Conservation (phyloP, 2,329 filamentous ascomycete species). For the Boeremia lycopersici region DNA sequence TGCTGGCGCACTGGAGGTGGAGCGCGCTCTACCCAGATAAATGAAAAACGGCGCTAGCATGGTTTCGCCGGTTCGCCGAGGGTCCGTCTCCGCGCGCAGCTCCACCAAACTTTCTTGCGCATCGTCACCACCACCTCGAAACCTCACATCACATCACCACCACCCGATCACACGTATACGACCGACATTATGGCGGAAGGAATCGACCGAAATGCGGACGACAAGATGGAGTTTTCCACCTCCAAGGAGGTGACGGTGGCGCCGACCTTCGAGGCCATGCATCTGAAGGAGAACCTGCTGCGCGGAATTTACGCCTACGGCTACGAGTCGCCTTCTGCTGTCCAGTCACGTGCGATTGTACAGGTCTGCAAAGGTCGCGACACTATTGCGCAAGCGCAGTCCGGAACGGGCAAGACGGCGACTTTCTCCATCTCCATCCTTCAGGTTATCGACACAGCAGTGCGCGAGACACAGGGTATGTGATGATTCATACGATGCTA, state of each 20-base stretch:
- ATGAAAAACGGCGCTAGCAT: constrained; percentile 24
- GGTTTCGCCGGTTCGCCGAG: constrained; percentile 18
- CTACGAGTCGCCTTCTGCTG: constrained; percentile 96
- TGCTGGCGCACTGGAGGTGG: constrained; percentile 20
- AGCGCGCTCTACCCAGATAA: constrained; percentile 21
- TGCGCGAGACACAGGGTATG: constrained; percentile 81
- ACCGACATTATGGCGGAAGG: constrained; percentile 79
- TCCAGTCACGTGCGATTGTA: constrained; percentile 97
- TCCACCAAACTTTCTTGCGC: constrained; percentile 36
- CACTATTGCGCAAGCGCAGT: constrained; percentile 97
- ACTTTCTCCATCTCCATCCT: constrained; percentile 97
- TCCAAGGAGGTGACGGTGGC: constrained; percentile 97
- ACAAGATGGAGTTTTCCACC: constrained; percentile 97
- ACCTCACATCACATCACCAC: constrained; percentile 8
- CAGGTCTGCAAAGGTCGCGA: constrained; percentile 99
- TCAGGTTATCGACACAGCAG: constrained; percentile 91
- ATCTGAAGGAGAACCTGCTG: constrained; percentile 94
- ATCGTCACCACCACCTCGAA: constrained; percentile 10
- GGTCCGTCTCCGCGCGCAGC: constrained; percentile 21
- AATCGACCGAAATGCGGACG: constrained; percentile 91
- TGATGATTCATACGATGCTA: not conserved
- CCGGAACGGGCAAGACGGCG: constrained; percentile 94
- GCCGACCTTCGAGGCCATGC: constrained; percentile 77
- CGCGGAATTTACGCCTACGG: constrained; percentile 98
- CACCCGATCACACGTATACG: not conserved